Percentiles rank a stretch among this genome's conserved stretches.
phyloP scores from a whole-genome alignment of 2,329 filamentous ascomycete genomes.

The Epichloe hybrida region DNA sequence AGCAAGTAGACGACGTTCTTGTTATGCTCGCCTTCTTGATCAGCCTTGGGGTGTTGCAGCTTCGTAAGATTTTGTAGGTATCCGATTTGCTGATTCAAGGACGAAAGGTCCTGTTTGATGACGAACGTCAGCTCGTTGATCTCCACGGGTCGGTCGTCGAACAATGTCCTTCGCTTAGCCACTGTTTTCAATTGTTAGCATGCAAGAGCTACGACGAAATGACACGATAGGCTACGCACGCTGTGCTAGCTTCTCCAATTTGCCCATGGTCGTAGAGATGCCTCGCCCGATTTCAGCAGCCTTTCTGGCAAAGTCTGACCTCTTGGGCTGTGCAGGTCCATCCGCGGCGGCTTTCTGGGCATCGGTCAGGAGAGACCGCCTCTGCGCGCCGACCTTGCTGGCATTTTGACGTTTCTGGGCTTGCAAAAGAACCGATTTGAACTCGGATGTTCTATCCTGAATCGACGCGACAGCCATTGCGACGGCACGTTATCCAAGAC shows the following conservation, averaged over 20 bases:
- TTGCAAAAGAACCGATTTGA: conserved; percentile 78
- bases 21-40: conserved; percentile 91
- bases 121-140: conserved; percentile 95
- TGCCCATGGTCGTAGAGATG: conserved; percentile 85
- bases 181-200: conserved; percentile 33
- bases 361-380: conserved; percentile 65
- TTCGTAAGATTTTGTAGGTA: conserved; percentile 65
- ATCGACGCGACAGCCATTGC: conserved; percentile 60
- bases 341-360: conserved; percentile 53
- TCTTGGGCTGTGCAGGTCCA: conserved; percentile 39
- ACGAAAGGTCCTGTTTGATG: conserved; percentile 91
- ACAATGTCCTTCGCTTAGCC: conserved; percentile 91
- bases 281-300: conserved; percentile 86
- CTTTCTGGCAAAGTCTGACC: conserved; percentile 85
- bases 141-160: conserved; percentile 91
- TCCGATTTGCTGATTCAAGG: conserved; percentile 73
- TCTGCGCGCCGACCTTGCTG: conserved; percentile 64
- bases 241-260: conserved; percentile 85
- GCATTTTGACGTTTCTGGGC: conserved; percentile 68
- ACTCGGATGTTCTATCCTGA: conserved; percentile 93
- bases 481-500: conserved; percentile 3
- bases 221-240: conserved; percentile 31
- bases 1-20: conserved; percentile 91
- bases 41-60: conserved; percentile 57
- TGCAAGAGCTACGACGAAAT: neutral